Evolutionary conservation across 2,329 filamentous ascomycete species (phyloP), one percentile per base, ranked within the genome.

Genomic region (Phialophora expanda): DNA sequence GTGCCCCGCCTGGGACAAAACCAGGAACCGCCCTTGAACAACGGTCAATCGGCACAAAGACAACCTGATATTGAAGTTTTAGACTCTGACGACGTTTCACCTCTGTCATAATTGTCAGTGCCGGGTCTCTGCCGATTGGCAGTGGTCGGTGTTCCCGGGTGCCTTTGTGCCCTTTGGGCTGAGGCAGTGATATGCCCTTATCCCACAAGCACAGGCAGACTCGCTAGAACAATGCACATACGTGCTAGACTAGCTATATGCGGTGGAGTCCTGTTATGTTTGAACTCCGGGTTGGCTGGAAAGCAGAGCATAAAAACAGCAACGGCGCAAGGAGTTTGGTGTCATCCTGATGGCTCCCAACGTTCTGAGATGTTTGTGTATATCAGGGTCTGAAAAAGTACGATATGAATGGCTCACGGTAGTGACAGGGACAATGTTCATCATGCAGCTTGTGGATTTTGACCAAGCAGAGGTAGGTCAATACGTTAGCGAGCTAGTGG

Each of bases 41-140:
- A 62, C 20, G 62, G 54, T 8, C 57, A 51, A 24, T 11, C 50
- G 22, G 6, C 54, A 48, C 17, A 38, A 17, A 66, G 59, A 56
- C 30, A 38, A 56, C 20, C 57, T 11, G 50, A 58, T 48, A 38
- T 61, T 6, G 61, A n/a, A 20, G 24, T 54, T 6, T 38, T 58
- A 28, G 68, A 66, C 26, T 34, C 66, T 20, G 55, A 59, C 30
- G 55, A 68, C 56, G 63, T 68, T 14, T 70, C 68, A 26, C 68
- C 68, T 5, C 34, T 68, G n/a, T 70, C 68, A 54, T 70, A 28
- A 70, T 41, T 14, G 14, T 53, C 34, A n/a, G 24, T 20, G 7
- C 22, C 17, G 22, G 53, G 8, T 34, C 20, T 3, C 51, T 30
- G 17, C 28, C n/a, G 24, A 7, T 32, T 11, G 28, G 24, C 17